These are phyloP conservation scores for Bipolaris bicolor DNA, from an alignment of 2,329 filamentous ascomycete genomes.

Conservation along the genomic window DNA sequence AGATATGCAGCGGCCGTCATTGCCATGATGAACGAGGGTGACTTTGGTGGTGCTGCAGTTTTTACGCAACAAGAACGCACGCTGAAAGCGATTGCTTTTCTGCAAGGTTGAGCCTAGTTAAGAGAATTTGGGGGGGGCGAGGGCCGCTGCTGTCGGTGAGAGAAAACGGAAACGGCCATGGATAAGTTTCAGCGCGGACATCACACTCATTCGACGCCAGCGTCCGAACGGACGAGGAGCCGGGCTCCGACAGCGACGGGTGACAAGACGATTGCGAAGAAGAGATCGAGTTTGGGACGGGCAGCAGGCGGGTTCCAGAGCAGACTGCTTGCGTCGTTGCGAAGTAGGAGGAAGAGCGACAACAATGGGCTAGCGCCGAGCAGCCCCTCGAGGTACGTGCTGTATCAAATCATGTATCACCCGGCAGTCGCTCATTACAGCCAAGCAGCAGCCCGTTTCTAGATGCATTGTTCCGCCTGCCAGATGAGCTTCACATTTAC, in stretches of 20 bases:
- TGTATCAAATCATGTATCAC: not conserved
- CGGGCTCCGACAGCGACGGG: constrained; percentile 18
- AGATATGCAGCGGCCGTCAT: constrained; percentile 6
- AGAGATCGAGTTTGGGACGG: constrained; percentile 40
- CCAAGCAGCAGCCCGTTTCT: constrained; percentile 36
- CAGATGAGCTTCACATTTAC: constrained; percentile 44
- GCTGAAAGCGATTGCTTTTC: constrained; percentile 12
- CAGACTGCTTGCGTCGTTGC: constrained; percentile 41
- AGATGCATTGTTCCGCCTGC: constrained; percentile 40
- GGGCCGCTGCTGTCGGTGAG: not conserved
- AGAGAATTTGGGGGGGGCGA: not conserved
- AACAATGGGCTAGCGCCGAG: constrained; percentile 24
- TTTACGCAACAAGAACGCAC: constrained; percentile 22
- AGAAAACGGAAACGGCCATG: constrained; percentile 18
- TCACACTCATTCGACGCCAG: constrained; percentile 1
- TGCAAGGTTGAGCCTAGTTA: constrained; percentile 6
- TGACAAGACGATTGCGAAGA: constrained; percentile 31
- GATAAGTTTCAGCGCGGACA: constrained; percentile 35
- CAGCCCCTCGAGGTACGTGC: constrained; percentile 34
- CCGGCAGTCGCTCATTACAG: constrained; percentile 9
- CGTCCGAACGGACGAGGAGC: constrained; percentile 26
- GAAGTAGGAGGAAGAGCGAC: constrained; percentile 35
- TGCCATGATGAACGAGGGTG: constrained; percentile 15
- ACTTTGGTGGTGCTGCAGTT: constrained; percentile 9
- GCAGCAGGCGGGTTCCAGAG: constrained; percentile 43